Evolutionary conservation across 306 rosid species (phyloP).

Genomic region (Cicer arietinum): DNA sequence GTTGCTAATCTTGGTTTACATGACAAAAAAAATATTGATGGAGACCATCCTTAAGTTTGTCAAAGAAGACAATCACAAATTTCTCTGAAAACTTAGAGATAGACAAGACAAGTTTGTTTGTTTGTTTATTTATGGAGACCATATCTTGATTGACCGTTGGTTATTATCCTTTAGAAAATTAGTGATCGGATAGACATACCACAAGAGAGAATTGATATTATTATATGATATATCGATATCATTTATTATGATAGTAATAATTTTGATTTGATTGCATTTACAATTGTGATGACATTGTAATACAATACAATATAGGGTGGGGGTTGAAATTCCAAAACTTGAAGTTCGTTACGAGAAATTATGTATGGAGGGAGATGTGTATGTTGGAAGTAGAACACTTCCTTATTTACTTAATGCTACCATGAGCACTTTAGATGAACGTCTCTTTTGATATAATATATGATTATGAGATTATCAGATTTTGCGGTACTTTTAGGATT

Average conservation of each 20-base stretch:
- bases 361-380: constrained; percentile 71
- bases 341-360: constrained; percentile 66
- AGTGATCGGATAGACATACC: not conserved
- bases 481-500: no score
- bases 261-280: not conserved
- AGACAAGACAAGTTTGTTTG: constrained; percentile 63
- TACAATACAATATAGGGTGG: constrained; percentile 51
- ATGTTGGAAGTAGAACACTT: constrained; percentile 81
- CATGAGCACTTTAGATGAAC: constrained; percentile 68
- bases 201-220: no score
- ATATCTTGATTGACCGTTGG: not conserved
- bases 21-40: constrained; percentile 62
- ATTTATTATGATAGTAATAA: not conserved
- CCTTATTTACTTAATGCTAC: constrained; percentile 69
- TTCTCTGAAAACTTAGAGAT: constrained; percentile 58
- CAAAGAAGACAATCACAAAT: constrained; percentile 71
- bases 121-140: not conserved
- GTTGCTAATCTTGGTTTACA: constrained; percentile 61
- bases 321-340: constrained; percentile 72
- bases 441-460: not conserved
- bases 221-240: not conserved
- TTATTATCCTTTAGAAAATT: not conserved
- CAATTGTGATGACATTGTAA: not conserved
- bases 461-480: not conserved
- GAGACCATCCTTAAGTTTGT: constrained; percentile 66